Evolutionary conservation across 2,329 filamentous ascomycete species (phyloP).

Genomic region (Arthrobotrys iridis): DNA sequence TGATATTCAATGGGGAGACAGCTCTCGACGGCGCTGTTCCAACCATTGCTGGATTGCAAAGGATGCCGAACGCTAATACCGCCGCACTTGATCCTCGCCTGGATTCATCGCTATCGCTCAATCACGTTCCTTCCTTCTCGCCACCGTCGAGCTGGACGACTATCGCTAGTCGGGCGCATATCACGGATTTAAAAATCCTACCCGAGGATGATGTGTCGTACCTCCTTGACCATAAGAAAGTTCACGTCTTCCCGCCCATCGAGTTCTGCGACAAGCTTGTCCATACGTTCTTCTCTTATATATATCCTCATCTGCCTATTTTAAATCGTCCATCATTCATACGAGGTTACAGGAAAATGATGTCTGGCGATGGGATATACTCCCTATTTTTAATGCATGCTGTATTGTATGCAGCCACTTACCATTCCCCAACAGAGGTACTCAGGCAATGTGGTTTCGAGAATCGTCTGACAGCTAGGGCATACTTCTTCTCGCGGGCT

Average conservation of each 20-base stretch:
- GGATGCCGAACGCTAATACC: constrained; percentile 43
- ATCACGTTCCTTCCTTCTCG: constrained; percentile 36
- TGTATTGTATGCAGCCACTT: constrained; percentile 36
- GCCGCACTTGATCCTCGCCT: constrained; percentile 39
- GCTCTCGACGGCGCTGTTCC: constrained; percentile 51
- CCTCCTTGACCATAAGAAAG: constrained; percentile 51
- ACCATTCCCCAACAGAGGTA: constrained; percentile 30
- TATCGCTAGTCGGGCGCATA: constrained; percentile 25
- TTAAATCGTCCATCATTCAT: constrained; percentile 47
- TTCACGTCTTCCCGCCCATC: constrained; percentile 43
- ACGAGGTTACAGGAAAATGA: constrained; percentile 49
- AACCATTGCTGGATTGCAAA: constrained; percentile 49
- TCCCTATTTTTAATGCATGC: constrained; percentile 46
- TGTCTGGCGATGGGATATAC: constrained; percentile 40
- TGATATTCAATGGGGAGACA: constrained; percentile 53
- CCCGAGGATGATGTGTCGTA: constrained; percentile 41
- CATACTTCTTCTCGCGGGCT: constrained; percentile 50
- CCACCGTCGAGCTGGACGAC: constrained; percentile 45
- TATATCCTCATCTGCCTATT: constrained; percentile 47
- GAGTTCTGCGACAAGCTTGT: constrained; percentile 45
- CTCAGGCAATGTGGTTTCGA: constrained; percentile 51
- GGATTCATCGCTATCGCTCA: constrained; percentile 44
- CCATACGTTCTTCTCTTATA: constrained; percentile 49
- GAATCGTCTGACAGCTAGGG: constrained; percentile 45
- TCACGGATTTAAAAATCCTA: constrained; percentile 44